Percentiles rank a stretch among this genome's conserved stretches.
Evolutionary conservation across 352 stramenopile species (phyloP).

Genomic region (Pythium rishiriense): DNA sequence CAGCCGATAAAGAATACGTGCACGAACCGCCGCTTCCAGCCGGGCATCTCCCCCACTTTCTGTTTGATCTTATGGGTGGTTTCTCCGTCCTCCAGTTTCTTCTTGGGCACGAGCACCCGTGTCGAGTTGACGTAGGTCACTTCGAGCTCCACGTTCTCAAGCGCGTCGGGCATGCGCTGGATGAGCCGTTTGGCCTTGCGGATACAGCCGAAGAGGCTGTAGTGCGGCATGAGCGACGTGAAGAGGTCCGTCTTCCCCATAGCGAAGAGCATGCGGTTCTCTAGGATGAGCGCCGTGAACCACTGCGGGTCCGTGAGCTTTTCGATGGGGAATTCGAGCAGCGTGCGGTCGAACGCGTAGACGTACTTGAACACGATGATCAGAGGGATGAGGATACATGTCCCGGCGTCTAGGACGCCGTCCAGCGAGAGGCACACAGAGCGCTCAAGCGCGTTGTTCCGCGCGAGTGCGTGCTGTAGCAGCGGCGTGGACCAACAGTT

Average conservation of each 20-base stretch:
- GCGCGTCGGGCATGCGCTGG: conserved; percentile 14
- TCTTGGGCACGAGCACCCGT: conserved; percentile 19
- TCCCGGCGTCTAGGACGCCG: conserved; percentile 18
- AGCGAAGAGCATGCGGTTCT: conserved; percentile 30
- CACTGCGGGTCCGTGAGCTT: conserved; percentile 25
- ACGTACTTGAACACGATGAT: conserved; percentile 29
- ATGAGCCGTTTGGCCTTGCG: conserved; percentile 25
- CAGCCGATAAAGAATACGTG: conserved; percentile 39
- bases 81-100: conserved; percentile 5
- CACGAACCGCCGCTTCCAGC: conserved; percentile 29
- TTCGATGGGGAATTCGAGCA: conserved; percentile 21
- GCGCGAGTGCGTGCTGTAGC: conserved; percentile 24
- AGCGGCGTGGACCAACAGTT: conserved; percentile 31
- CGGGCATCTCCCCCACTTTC: conserved; percentile 17
- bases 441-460: conserved; percentile 23
- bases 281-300: conserved; percentile 26
- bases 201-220: conserved; percentile 26
- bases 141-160: conserved; percentile 16
- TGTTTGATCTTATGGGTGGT: not conserved
- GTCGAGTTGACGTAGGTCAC: conserved; percentile 26
- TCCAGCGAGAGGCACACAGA: conserved; percentile 25
- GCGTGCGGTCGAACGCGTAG: conserved; percentile 16
- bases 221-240: conserved; percentile 26
- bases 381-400: conserved; percentile 22
- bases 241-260: conserved; percentile 27